phyloP scores from a whole-genome alignment of 169 alveolate species.

The Theileria equi region DNA sequence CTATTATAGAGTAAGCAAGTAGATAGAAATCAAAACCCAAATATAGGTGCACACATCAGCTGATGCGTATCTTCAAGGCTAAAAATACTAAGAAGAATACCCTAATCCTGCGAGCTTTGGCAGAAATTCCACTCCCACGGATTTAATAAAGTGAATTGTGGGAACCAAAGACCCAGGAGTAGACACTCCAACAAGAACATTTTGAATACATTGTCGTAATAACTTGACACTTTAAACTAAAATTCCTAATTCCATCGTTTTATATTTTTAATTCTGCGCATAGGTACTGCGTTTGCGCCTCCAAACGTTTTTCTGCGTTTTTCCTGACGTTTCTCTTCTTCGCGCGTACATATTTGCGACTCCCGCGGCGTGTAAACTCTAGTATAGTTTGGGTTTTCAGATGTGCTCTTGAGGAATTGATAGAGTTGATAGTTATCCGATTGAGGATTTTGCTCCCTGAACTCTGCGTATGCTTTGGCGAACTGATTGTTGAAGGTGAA shows the following conservation, averaged over 20 bases:
- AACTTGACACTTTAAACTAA: no score
- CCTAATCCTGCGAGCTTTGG: no score
- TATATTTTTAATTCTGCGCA: conserved; percentile 33
- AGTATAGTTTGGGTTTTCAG: neutral
- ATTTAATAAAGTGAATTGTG: no score
- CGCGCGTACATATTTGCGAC: neutral
- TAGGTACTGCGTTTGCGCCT: conserved; percentile 2
- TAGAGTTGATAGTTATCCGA: conserved; percentile 7
- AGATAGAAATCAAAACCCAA: no score
- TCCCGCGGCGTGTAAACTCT: neutral
- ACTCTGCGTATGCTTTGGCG: conserved; percentile 11
- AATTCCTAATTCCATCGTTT: conserved; percentile 34
- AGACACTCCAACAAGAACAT: no score
- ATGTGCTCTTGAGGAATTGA: conserved; percentile 20
- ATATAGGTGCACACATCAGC: no score
- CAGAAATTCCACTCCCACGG: no score
- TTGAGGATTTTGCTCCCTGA: conserved; percentile 13
- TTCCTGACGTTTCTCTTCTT: neutral
- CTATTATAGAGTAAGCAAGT: no score
- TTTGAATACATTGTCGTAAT: no score
- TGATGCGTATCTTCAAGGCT: no score
- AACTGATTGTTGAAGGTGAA: conserved; percentile 63
- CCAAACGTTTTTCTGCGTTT: conserved; percentile 1
- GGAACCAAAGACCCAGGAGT: no score
- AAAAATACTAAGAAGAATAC: no score